These are phyloP conservation scores for Paxillus rubicundulus DNA, from an alignment of 768 basidiomycete genomes.

Conservation along the genomic window DNA sequence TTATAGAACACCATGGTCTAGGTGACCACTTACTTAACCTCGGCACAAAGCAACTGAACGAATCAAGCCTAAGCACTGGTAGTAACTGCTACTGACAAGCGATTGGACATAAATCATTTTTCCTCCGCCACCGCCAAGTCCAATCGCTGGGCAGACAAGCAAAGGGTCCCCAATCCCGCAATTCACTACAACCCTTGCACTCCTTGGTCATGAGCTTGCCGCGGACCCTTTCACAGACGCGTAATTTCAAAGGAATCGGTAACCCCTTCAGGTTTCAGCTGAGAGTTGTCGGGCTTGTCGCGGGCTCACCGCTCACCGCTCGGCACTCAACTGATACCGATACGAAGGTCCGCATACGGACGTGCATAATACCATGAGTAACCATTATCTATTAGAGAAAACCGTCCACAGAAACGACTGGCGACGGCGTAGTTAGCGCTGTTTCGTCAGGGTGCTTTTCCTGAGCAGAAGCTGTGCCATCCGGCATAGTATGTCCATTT, in stretches of 20 bases:
- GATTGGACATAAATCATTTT: neutral
- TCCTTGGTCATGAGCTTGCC: constrained; percentile 19
- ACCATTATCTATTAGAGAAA: constrained; percentile 15
- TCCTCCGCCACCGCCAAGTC: neutral
- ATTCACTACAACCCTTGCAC: constrained; percentile 22
- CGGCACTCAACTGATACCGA: no score
- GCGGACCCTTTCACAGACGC: constrained; percentile 5
- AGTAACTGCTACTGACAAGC: neutral
- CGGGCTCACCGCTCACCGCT: no score
- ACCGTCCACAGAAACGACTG: constrained; percentile 20
- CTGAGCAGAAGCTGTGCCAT: constrained; percentile 11
- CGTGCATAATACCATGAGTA: neutral
- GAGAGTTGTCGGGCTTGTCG: constrained; percentile 7
- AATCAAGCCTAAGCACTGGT: neutral
- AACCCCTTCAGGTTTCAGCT: neutral
- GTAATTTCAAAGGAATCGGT: neutral
- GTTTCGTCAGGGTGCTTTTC: constrained; percentile 21
- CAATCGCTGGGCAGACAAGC: neutral
- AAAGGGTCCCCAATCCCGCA: constrained; percentile 4
- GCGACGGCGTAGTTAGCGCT: constrained; percentile 12
- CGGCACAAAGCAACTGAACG: neutral
- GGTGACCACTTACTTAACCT: neutral
- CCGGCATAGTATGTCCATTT: constrained; percentile 7
- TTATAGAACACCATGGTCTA: no score
- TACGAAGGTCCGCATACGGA: no score